phyloP scores from a whole-genome alignment of 1,284 basidiomycete genomes.

The Ceratobasidium sp. region DNA sequence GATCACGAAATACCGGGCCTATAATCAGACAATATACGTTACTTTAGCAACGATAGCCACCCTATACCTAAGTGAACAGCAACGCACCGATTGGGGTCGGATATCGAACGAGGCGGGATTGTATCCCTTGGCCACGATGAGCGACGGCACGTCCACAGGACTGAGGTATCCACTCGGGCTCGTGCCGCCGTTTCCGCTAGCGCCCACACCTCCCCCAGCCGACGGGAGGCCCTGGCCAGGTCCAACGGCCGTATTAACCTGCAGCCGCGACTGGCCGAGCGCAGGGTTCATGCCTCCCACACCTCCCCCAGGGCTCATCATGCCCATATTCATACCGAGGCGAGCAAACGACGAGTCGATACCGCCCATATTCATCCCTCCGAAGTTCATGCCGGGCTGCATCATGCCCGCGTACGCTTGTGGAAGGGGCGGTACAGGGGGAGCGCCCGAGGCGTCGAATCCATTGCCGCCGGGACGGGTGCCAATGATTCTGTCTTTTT shows the following conservation, averaged over 20 bases:
- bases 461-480: conserved; percentile 59
- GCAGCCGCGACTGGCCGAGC: conserved; percentile 23
- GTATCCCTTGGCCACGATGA: conserved; percentile 90
- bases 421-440: conserved; percentile 77
- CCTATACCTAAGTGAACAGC: background rate
- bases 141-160: conserved; percentile 85
- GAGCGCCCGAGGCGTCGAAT: conserved; percentile 59
- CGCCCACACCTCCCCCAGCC: conserved; percentile 53
- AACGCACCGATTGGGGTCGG: conserved; percentile 78
- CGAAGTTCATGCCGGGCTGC: conserved; percentile 32
- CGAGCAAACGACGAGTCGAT: conserved; percentile 34
- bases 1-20: conserved; percentile 96
- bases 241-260: conserved; percentile 36
- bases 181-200: conserved; percentile 54
- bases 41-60: too few species aligned
- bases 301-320: conserved; percentile 17
- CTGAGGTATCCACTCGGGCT: conserved; percentile 62
- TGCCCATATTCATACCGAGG: conserved; percentile 38
- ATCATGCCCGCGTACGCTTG: conserved; percentile 74
- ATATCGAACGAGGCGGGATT: conserved; percentile 90
- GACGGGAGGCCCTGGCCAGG: conserved; percentile 57
- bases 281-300: conserved; percentile 19
- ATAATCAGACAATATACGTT: conserved; percentile 26
- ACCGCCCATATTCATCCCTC: conserved; percentile 39
- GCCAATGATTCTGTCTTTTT: conserved; percentile 70